Evolutionary conservation across 2,329 filamentous ascomycete species (phyloP), one percentile per base, ranked within the genome.

Genomic region (Colletotrichum musae): DNA sequence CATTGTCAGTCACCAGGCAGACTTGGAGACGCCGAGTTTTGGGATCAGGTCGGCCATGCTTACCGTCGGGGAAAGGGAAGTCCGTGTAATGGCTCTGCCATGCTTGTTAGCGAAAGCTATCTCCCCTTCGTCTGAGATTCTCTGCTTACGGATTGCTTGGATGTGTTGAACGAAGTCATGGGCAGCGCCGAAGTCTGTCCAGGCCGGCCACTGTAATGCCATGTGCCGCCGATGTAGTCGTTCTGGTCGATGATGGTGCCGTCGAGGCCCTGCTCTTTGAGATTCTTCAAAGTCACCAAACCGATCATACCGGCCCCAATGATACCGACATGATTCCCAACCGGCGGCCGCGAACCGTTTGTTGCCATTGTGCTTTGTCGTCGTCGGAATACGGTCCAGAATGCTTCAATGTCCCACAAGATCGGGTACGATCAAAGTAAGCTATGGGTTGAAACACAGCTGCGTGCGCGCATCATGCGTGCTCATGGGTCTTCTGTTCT

Each of bases 271-370:
- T 70, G 58, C 28, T 73, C 72, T 16, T 43, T 56, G 24, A 72
- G 48, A 15, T 73, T 61, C 58, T 73, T 72, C 15, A 70, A 6
- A 6, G 72, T 66, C 10, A 68, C 50, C n/a, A 73, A 47, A 4
- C 72, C 72, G 5, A 73, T 32, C 18, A 61, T 48, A 4, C 72
- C 71, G 9, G 57, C 54, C 2, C 72, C 72, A 15, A 80, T 61
- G 6, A 79, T 74, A 18, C 76, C 77, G 12, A 79, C 73, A 51
- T 75, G 70, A 4, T 67, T 66, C 12, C 75, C 74, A 2, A 62
- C 21, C 6, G 32, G 9, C 16, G 47, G 5, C 15, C 32, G 32
- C 13, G 58, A 51, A 28, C 15, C 36, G 18, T 43, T 45, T 7
- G 48, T 6, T n/a, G 39, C 50, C 58, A 53, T 53, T 4, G n/a